Evolutionary conservation across 2,329 filamentous ascomycete species (phyloP).

Genomic region (Monosporascus sp.): DNA sequence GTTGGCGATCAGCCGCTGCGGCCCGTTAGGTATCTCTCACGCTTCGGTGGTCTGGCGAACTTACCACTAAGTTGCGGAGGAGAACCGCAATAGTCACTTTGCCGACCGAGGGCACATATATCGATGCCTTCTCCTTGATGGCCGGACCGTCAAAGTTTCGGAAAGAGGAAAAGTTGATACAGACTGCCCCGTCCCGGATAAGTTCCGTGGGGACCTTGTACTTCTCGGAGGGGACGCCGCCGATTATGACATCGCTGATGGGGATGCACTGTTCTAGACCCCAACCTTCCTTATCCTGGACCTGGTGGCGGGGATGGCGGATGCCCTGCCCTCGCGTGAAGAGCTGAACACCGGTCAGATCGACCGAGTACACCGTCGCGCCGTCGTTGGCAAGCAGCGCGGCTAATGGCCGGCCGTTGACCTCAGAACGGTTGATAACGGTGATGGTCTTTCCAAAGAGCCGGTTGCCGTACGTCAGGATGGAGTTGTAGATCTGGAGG

Average conservation of each 20-base stretch:
- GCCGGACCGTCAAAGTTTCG: slow-evolving; percentile 84
- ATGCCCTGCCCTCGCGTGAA: slow-evolving; percentile 89
- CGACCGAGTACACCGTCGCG: slow-evolving; percentile 90
- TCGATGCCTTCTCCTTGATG: slow-evolving; percentile 91
- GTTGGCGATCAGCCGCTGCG: slow-evolving; percentile 48
- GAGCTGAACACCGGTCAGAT: slow-evolving; percentile 84
- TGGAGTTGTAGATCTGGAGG: slow-evolving; percentile 92
- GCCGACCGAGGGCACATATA: slow-evolving; percentile 94
- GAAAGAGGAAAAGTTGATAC: slow-evolving; percentile 96
- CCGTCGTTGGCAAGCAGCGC: slow-evolving; percentile 94
- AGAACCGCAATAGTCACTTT: slow-evolving; percentile 96
- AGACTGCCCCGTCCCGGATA: slow-evolving; percentile 87
- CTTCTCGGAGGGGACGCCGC: slow-evolving; percentile 78
- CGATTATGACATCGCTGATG: slow-evolving; percentile 89
- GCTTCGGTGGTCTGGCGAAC: slow-evolving; percentile 26
- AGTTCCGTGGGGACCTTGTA: slow-evolving; percentile 86
- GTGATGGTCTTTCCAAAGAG: slow-evolving; percentile 92
- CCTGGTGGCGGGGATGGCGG: slow-evolving; percentile 78
- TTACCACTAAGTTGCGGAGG: slow-evolving; percentile 79
- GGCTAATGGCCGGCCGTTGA: slow-evolving; percentile 87
- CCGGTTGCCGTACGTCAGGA: slow-evolving; percentile 86
- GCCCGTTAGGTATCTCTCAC: slow-evolving; percentile 16
- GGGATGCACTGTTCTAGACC: slow-evolving; percentile 75
- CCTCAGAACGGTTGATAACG: slow-evolving; percentile 93
- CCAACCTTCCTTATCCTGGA: slow-evolving; percentile 77